These are phyloP conservation scores for Dacryopinax primogenitus DNA, from an alignment of 768 basidiomycete genomes.

Conservation along the genomic window DNA sequence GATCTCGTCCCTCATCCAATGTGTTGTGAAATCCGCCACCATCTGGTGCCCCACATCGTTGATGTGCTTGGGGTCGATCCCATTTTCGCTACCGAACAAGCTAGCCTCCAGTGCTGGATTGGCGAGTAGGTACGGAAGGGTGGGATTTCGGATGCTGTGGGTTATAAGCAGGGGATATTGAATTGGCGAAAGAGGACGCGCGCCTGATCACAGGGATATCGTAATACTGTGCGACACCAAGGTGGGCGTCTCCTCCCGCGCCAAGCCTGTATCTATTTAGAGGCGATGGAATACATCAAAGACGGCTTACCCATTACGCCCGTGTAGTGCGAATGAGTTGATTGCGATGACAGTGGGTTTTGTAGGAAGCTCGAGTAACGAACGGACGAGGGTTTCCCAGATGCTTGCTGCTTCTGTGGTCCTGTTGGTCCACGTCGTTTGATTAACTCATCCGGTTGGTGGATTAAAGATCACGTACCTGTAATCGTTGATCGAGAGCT, in stretches of 20 bases:
- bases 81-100: constrained; percentile 8
- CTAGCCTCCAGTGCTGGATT: constrained; percentile 10
- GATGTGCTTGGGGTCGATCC: constrained; percentile 10
- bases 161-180: too few relatives aligned
- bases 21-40: constrained; percentile 13
- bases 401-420: constrained; percentile 3
- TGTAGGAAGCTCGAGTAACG: constrained; percentile 15
- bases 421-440: too few relatives aligned
- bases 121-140: constrained; percentile 13
- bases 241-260: not conserved
- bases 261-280: not conserved
- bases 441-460: too few relatives aligned
- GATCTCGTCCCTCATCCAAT: constrained; percentile 11
- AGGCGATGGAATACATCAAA: not conserved
- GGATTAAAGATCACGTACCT: not conserved
- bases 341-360: constrained; percentile 17
- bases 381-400: constrained; percentile 16
- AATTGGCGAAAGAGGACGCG: not conserved
- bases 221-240: constrained; percentile 10
- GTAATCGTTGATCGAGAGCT: not conserved
- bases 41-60: not conserved
- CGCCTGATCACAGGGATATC: constrained; percentile 14
- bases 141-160: constrained; percentile 16
- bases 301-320: not conserved
- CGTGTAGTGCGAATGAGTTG: constrained; percentile 14